Base-by-base conservation (phyloP, 2,329 filamentous ascomycete genomes). In the Thermothelomyces thermophilus region DNA sequence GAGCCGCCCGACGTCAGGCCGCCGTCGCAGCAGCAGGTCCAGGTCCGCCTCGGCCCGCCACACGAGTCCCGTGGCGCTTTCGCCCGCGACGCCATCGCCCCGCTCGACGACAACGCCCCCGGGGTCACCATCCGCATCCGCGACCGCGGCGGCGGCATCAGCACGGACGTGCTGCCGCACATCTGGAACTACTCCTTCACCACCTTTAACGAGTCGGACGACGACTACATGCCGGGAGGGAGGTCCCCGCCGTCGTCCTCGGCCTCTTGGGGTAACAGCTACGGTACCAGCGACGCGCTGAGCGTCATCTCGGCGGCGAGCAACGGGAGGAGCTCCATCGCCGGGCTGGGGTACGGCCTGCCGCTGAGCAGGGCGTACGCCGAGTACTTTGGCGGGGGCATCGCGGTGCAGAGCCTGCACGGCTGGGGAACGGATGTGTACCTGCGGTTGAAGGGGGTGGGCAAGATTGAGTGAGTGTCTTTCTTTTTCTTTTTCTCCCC, bases 181-280 rank as follows among this genome's bases (percentile, higher is more conserved):
- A 90, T 98, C 51, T 98, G 93, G 90, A 90, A 90, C 6, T 98
- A 97, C 66, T 93, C 87, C 55, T 98, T 96, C 66, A 96, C 91
- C 17, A 98, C 93, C 0, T 97, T 97, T 67, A 84, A 81, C 50
- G 87, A 88, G 19, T 68, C 79, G 54, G 73, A 79, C 50, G 64
- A 71, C 50, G 64, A 71, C 33, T 16, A 14, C 36, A 70, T 71
- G 41, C 65, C 68, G 26, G 68, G n/a, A n/a, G n/a, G n/a, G n/a
- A n/a, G 67, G 17, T 53, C 8, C 20, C 6, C 37, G 3, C 48
- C 59, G 52, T 48, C 36, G 30, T 41, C 22, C 11, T 34, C 36
- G 17, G 42, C 37, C 24, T 67, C 70, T 41, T 28, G 39, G 16
- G 20, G 26, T 30, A 28, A n/a, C 24, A 28, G 39, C 14, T 36